phyloP scores from a whole-genome alignment of 2,329 filamentous ascomycete genomes.

The Trichoderma brevicompactum region DNA sequence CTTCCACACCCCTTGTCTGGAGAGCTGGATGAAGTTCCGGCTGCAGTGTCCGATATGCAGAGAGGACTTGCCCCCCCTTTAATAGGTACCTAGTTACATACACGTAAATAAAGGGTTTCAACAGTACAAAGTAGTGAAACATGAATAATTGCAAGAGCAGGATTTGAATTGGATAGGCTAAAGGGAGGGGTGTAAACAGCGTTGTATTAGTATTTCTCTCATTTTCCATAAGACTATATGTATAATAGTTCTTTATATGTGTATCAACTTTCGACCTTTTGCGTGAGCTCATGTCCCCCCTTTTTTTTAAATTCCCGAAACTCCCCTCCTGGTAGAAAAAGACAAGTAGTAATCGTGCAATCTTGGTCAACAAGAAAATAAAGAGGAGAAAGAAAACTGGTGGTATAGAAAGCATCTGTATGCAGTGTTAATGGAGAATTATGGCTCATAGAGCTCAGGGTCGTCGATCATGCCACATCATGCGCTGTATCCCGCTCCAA shows the following conservation, averaged over 20 bases:
- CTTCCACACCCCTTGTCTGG: constrained; percentile 88
- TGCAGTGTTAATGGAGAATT: background rate
- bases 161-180: background rate
- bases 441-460: background rate
- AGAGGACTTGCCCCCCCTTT: constrained; percentile 85
- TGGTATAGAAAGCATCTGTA: background rate
- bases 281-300: background rate
- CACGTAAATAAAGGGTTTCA: background rate
- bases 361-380: background rate
- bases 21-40: constrained; percentile 94
- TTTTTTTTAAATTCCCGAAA: background rate
- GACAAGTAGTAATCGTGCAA: background rate
- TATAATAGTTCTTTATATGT: background rate
- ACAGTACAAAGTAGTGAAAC: background rate
- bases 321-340: background rate
- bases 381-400: background rate
- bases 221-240: background rate
- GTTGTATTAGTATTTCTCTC: background rate
- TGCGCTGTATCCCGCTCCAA: background rate
- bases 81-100: constrained; percentile 36
- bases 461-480: background rate
- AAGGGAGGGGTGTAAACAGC: background rate
- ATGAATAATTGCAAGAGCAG: background rate
- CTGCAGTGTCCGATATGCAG: constrained; percentile 95
- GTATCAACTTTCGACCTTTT: background rate